Evolutionary conservation across 2,329 filamentous ascomycete species (phyloP), one percentile per base, ranked within the genome.

Genomic region (Penicillium capsulatum): DNA sequence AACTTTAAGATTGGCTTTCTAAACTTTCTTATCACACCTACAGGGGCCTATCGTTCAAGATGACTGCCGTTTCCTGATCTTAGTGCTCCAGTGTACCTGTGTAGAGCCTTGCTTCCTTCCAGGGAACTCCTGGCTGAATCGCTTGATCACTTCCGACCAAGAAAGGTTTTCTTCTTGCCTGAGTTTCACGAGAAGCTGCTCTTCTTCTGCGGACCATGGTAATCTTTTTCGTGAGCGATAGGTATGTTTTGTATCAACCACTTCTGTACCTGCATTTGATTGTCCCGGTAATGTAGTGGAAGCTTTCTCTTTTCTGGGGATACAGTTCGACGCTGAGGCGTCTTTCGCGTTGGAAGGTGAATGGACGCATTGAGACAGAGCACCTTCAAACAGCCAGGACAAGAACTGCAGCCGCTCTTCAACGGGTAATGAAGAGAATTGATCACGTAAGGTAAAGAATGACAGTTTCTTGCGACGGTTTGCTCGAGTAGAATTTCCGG

Each of bases 1-100:
- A n/a, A n/a, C n/a, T n/a, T n/a, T n/a, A n/a, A n/a, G n/a, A n/a
- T n/a, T n/a, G n/a, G n/a, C n/a, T n/a, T n/a, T n/a, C n/a, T n/a
- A n/a, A 5, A 28, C 26, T 11, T 28, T 14, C 26, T 28, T n/a
- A n/a, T n/a, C n/a, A n/a, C n/a, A n/a, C n/a, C n/a, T n/a, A n/a
- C n/a, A n/a, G n/a, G n/a, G n/a, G n/a, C n/a, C n/a, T n/a, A n/a
- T n/a, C 26, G 10, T 11, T 28, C 13, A 28, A 28, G 26, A 28
- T n/a, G 13, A 11, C 11, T 14, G 9, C 9, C 13, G 26, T 28
- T 28, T 28, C 32, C 27, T 45, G 15, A 41, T 38, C 11, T 11
- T 43, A 17, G 41, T 50, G 39, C 47, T 45, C 41, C 36, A 50
- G 42, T 48, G 36, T 17, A 50, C 47, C 16, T 50, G 39, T 35